Evolutionary conservation across 805 yeast genomes (phyloP), one percentile per base, ranked within the genome.

Genomic region (Pichia manshurica): DNA sequence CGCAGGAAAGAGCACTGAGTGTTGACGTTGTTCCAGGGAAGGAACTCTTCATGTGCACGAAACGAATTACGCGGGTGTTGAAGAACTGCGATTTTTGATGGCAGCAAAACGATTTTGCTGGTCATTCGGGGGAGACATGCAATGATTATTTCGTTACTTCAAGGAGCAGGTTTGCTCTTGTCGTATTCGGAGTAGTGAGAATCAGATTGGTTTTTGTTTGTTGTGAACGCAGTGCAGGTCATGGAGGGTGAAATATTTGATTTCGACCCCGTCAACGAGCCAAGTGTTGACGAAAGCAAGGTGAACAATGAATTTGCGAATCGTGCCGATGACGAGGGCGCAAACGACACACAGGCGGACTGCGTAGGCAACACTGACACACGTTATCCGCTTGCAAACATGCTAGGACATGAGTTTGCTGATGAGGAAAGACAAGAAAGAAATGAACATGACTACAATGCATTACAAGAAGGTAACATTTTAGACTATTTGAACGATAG

Each of bases 171-270:
- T n/a, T n/a, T n/a, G n/a, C n/a, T n/a, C n/a, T n/a, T n/a, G n/a
- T n/a, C n/a, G n/a, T n/a, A n/a, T n/a, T n/a, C n/a, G n/a, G n/a
- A n/a, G n/a, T n/a, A n/a, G n/a, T 25, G 29, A 25, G 29, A 25
- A 25, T 7, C 29, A 8, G 29, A 25, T 8, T 25, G 7, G 7
- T 25, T 25, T 7, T 25, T 25, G 7, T 25, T 25, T 25, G 29
- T 25, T 25, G 29, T 25, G 29, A 25, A 25, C 10, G 29, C 7
- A 25, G 29, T 8, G 29, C 10, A 7, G 29, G 22, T 16, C 12
- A 47, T 47, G 46, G 47, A 47, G 15, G 42, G 33, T 12, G 50
- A 44, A 5, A 29, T 48, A 6, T 48, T 48, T 48, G 51, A 45
- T 10, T 48, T 48, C 39, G 51, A 45, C 22, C 39, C 44, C 5